Evolutionary conservation across 768 basidiomycete species (phyloP), one percentile per base, ranked within the genome.

Genomic region (Suillus placidus): DNA sequence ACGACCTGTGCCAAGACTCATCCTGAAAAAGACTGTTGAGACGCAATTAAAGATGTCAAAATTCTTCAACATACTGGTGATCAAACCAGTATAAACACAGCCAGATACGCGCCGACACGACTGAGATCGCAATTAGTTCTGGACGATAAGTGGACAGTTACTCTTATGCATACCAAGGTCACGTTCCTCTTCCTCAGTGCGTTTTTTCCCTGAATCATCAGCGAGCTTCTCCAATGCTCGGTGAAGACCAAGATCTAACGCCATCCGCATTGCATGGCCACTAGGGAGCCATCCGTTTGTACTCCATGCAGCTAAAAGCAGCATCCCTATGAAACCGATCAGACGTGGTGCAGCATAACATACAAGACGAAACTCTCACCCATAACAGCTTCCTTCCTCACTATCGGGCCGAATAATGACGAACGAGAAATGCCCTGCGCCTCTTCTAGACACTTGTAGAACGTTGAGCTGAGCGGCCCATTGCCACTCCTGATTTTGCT

Each of bases 181-280:
- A 64, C 95, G 81, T 76, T 98, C 95, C 72, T 93, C 91, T 67
- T 95, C 93, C 64, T 92, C 86, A 37, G 88, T 82, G 30, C 88
- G 82, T 66, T 85, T 83, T 74, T 89, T 91, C 60, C 78, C 76
- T 52, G 76, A 83, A 40, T 87, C 86, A 61, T 96, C 93, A 1
- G 91, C 92, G 10, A 98, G 84, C 75, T 94, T 97, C 73, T 97
- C 95, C 52, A 97, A 78, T 12, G 96, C 96, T 52, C 93, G 89
- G 75, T 98, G 94, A 26, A 98, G 83, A 38, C 95, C 94, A 61
- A 98, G 89, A 74, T 97, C 95, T 62, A 97, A 80, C 26, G 94
- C 95, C 94, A 97, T 97, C 61, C 96, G 88, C 88, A 97, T 90
- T 7, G 96, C 96, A 73, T 98, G 96, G 3, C 96, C 96, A 71